Evolutionary conservation across 345 rosid species (phyloP), one percentile per base, ranked within the genome.

Genomic region (Microcos paniculata): DNA sequence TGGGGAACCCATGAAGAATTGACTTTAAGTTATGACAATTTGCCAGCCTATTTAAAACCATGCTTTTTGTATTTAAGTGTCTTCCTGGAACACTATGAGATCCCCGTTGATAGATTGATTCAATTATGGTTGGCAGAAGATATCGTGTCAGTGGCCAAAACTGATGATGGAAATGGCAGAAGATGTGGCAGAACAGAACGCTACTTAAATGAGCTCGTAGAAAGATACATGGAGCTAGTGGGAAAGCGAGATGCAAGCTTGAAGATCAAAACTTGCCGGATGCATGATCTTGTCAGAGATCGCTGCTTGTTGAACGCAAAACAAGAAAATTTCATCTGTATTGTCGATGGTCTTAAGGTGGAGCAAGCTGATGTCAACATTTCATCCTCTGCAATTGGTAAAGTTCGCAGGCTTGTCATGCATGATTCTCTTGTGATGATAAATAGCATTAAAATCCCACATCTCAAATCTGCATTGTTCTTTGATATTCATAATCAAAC

Each of bases 121-220:
- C 66, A 46, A 14, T 77, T 84, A 71, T 88, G 87, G 91, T 61
- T 85, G 13, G 86, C 87, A 4, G 86, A 85, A 75, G 90, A 87
- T n/a, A 76, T 87, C 43, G 73, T 85, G 15, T 10, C 76, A 8
- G 55, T 8, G 21, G 42, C 21, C 7, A 1, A 63, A 43, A 16
- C 0, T 12, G 42, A 51, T 40, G 3, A 62, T 51, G 77, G 76
- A 14, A 9, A 38, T 70, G 3, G 19, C 77, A 23, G 83, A 75
- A 57, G 80, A 86, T 66, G 75, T 62, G 4, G 85, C 77, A 0
- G 77, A n/a, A n/a, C n/a, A n/a, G n/a, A 83, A 28, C 14, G 46
- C 46, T 77, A 71, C 48, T 57, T 86, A 16, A 61, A 40, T 43
- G 80, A 81, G 75, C 72, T 88, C 46, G 61, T 70, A 0, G 70